Evolutionary conservation across 306 rosid species (phyloP), one percentile per base, ranked within the genome.

Genomic region (Canavalia ensiformis): DNA sequence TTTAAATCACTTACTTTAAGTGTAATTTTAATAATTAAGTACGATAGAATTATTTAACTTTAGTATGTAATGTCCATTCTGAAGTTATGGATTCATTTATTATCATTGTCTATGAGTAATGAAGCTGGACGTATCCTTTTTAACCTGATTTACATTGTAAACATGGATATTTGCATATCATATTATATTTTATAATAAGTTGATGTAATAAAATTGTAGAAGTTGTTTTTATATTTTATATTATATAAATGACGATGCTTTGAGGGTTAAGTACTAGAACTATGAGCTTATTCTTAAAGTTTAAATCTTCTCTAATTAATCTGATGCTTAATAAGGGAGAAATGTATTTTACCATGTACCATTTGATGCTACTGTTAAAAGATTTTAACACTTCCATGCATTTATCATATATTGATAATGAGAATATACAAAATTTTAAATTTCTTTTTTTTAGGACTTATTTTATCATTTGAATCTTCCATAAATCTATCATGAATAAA

Each of bases 341-440:
- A 25, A 12, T 0, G 46, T 41, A 42, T 9, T 78, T 68, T 11
- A 77, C 82, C 1, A 10, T 46, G 10, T 78, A 78, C 75, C 82
- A 67, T 54, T 52, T 66, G 39, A 67, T 41, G 33, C 1, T 1
- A 12, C 2, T 5, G 47, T 4, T 56, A 47, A 55, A 5, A n/a
- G 4, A 30, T 3, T 35, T 30, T 0, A 78, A 67, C 18, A 30
- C 0, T 13, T 66, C 25, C 58, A 11, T 78, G 3, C 5, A 9
- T 1, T 37, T 37, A 37, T 42, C 57, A 45, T 2, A 0, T n/a
- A 2, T 68, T 51, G 44, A 66, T 67, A 3, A 77, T 54, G 6
- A 57, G 82, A 2, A 77, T 77, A 56, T 75, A 77, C 75, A 77
- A 8, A 4, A 77, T 77, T 56, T 77, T 77, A 46, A 77, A 77